Base-by-base conservation (phyloP, 768 basidiomycete genomes). In the Russula sp. region DNA sequence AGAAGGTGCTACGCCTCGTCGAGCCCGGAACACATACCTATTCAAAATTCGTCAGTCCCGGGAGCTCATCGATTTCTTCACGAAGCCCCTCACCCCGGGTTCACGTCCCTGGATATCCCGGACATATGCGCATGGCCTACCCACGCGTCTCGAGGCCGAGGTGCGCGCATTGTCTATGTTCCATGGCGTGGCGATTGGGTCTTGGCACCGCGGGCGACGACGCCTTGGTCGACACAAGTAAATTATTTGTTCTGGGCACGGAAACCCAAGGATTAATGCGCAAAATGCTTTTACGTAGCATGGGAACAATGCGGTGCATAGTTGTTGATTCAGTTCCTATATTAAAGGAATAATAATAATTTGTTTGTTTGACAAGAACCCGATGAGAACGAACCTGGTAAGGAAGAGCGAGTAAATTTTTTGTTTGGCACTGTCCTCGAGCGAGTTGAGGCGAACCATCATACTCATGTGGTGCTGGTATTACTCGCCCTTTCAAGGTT, bases 191-290 rank as follows among this genome's bases (percentile, higher is more conserved):
- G 84, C 1, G 77, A 80, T 49, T 94, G 92, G 92, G 70, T 77
- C 61, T 77, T 94, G 20, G 83, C 84, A 63, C 82, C 88, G 4
- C 78, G 86, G 20, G 81, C 81, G 9, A 75, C 75, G 4, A 74
- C 72, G 5, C 78, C 78, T 68, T 73, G 72, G 70, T 70, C 81
- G 26, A 79, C 85, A 57, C 75, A 76, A 38, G 89, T 85, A 72
- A 94, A 90, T 71, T 94, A 94, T 74, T 66, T 94, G 67, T 92
- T 94, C 75, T 94, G 92, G 90, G 87, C 87, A n/a, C 79, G 91
- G 30, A 89, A 85, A 67, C 89, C 92, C 13, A 38, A 57, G 36
- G 70, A 26, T 6, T 30, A 2, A 5, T 30, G 28, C 28, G 28
- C 28, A 30, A 30, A 30, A n/a, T 2, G 28, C 28, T 5, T 30